A percentile compares a stretch with the other conserved stretches of the same genome.
Evolutionary conservation across 306 rosid genomes (phyloP).

Genomic region (Gastrolobium villosum): DNA sequence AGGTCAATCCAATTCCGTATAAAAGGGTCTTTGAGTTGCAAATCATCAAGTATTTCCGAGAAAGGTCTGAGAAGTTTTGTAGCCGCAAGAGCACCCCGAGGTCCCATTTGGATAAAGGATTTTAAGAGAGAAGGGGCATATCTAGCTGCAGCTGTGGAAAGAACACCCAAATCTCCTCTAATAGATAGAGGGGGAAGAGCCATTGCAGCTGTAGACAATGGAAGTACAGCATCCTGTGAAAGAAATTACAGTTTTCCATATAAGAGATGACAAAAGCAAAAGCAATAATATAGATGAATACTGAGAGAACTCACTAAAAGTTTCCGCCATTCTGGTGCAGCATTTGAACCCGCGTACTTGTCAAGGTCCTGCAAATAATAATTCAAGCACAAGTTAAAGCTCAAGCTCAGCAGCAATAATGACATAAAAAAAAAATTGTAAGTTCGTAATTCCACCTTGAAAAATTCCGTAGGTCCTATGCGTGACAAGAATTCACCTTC

Average conservation of each 20-base stretch:
- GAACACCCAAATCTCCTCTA: constrained; percentile 87
- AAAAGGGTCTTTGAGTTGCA: constrained; percentile 81
- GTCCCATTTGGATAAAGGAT: constrained; percentile 89
- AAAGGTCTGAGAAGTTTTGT: constrained; percentile 88
- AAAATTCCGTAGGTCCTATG: constrained; percentile 91
- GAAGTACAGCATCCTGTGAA: constrained; percentile 87
- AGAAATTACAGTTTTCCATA: constrained; percentile 44
- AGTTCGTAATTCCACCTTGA: constrained; percentile 58
- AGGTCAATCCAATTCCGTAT: constrained; percentile 91
- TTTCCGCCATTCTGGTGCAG: constrained; percentile 85
- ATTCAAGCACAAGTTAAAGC: not conserved
- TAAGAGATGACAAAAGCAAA: not conserved
- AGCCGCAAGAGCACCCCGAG: constrained; percentile 83
- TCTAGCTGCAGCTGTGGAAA: constrained; percentile 93
- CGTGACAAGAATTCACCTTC: constrained; percentile 93
- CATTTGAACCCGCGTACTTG: constrained; percentile 80
- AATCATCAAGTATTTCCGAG: constrained; percentile 82
- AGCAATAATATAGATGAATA: not conserved
- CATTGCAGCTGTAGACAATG: constrained; percentile 90
- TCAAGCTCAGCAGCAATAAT: not conserved
- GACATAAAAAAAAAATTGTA: not conserved
- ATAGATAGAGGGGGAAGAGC: constrained; percentile 94
- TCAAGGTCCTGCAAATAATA: constrained; percentile 74
- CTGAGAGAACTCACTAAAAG: constrained; percentile 69
- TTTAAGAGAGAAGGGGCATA: constrained; percentile 85